Evolutionary conservation across 768 basidiomycete genomes (phyloP), one percentile per base, ranked within the genome.

Genomic region (Hygrocybe coccinea): DNA sequence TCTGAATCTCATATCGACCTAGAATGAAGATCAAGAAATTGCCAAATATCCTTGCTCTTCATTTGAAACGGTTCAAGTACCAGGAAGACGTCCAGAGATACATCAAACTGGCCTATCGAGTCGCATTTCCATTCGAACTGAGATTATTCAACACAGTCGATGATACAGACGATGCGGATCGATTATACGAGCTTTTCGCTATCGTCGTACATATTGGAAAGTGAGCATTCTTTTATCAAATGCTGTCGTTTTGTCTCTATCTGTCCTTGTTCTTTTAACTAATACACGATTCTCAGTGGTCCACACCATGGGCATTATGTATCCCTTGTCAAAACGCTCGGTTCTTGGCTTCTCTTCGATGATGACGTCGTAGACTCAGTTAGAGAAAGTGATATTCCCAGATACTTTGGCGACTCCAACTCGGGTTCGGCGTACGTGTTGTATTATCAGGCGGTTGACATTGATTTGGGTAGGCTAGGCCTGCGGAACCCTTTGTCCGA

Each of bases 231-330:
- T 52, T 33, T 5, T 9, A 41, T 41, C 19, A 15, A 3, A 41
- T 15, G n/a, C 44, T 56, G 17, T 60, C 6, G 19, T 35, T 19
- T 12, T 57, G 56, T 49, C 59, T 56, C 46, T 34, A 11, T 11
- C 3, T 8, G 52, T 25, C 37, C 52, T 36, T 53, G 53, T 47
- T 54, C n/a, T n/a, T 50, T 22, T 59, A 17, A 58, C 62, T 25
- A 59, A 60, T 39, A 53, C 25, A 43, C 56, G 21, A 19, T 52
- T 55, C 49, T 65, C 59, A 97, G 95, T 64, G 95, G 95, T 5
- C 94, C 94, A n/a, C 89, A 97, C 67, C 97, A 98, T 64, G 97
- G 97, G 1, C 97, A 99, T 75, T 99, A 99, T 69, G 85, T 98
- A 61, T 89, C 95, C 62, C 86, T 98, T 64, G 88, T 97, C 69